Evolutionary conservation across 2,329 filamentous ascomycete genomes (phyloP).

Genomic region (Aspergillus costaricaensis): DNA sequence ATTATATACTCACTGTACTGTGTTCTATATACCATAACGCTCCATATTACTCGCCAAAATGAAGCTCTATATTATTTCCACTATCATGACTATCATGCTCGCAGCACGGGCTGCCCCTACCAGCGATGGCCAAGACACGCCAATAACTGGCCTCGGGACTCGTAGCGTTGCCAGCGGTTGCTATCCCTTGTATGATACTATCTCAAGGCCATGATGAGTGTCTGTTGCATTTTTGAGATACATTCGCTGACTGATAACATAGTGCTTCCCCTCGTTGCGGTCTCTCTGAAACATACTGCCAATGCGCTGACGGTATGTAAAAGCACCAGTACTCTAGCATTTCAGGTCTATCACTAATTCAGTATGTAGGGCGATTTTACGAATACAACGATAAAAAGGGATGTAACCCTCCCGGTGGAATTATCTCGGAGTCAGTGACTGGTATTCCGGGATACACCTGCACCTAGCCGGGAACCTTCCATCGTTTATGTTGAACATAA

Average conservation of each 20-base stretch:
- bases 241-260: not conserved
- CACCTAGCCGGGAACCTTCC: not conserved
- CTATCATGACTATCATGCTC: not conserved
- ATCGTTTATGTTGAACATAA: no score
- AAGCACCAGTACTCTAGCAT: no score
- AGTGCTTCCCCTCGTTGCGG: not conserved
- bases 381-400: not conserved
- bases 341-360: not conserved
- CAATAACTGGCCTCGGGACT: not conserved
- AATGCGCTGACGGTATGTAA: not conserved
- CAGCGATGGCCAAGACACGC: not conserved
- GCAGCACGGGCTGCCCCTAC: not conserved
- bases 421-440: not conserved
- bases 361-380: not conserved
- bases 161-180: not conserved
- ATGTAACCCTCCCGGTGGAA: not conserved
- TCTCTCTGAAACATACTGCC: not conserved
- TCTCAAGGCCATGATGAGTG: no score
- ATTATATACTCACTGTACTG: no score
- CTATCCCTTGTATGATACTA: not conserved
- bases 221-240: no score
- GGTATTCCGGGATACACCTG: not conserved
- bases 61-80: not conserved
- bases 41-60: not conserved
- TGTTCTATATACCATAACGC: no score